Percentiles rank a stretch among this genome's conserved stretches.
phyloP scores from a whole-genome alignment of 441 rosid species.

The Biscutella laevigata region DNA sequence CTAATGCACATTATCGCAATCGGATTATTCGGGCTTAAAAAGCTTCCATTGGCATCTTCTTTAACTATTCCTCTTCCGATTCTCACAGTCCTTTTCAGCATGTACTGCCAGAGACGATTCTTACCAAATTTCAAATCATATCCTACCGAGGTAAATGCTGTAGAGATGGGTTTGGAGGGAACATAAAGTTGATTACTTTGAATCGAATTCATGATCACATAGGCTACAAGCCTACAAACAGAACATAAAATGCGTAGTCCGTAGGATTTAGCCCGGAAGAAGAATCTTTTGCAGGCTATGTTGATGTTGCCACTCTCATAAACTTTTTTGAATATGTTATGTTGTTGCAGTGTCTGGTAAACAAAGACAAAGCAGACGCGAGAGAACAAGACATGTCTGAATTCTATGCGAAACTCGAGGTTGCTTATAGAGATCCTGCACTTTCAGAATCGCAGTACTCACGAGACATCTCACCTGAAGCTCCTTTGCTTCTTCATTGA shows the following conservation, averaged over 20 bases:
- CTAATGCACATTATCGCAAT: conserved; percentile 85
- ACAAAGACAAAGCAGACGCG: conserved; percentile 61
- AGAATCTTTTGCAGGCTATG: background rate
- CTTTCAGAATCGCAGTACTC: conserved; percentile 35
- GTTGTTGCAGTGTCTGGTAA: conserved; percentile 54
- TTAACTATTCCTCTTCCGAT: conserved; percentile 71
- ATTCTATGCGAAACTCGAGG: conserved; percentile 45
- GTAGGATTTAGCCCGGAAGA: background rate
- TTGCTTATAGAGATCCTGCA: conserved; percentile 72
- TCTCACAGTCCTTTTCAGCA: conserved; percentile 68
- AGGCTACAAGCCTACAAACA: too few relatives aligned
- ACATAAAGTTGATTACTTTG: background rate
- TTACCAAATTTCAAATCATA: conserved; percentile 55
- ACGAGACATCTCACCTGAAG: conserved; percentile 30
- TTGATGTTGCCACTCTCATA: background rate
- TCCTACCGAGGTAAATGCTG: conserved; percentile 66
- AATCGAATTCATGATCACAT: background rate
- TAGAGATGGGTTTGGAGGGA: background rate
- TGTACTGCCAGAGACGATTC: conserved; percentile 79
- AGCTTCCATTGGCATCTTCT: conserved; percentile 63
- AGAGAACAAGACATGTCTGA: conserved; percentile 47
- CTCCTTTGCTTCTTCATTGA: conserved; percentile 40
- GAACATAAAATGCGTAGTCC: background rate
- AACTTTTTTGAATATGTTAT: background rate
- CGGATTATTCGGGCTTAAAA: conserved; percentile 76